A percentile compares a stretch with the other conserved stretches of the same genome.
phyloP scores from a whole-genome alignment of 257 asterid genomes.

The Nicotiana benthamiana region DNA sequence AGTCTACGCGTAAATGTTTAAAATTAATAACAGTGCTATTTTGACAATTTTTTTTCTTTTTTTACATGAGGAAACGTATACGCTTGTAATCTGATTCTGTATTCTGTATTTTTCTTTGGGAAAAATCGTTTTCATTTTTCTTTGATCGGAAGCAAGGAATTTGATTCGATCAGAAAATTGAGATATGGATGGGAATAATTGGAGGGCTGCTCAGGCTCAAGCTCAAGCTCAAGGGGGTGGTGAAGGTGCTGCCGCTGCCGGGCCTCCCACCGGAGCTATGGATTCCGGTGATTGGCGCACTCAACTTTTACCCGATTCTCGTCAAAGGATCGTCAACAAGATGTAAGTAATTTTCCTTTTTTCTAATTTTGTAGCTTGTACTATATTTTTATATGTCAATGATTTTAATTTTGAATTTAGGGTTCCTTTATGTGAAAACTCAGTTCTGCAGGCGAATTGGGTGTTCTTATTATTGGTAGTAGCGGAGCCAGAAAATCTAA shows the following conservation, averaged over 20 bases:
- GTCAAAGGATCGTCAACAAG: slow-evolving; percentile 68
- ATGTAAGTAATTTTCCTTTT: slow-evolving; percentile 23
- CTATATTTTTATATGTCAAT: background rate
- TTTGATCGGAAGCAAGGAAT: background rate
- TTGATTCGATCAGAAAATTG: background rate
- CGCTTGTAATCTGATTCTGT: background rate
- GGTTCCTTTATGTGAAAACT: background rate
- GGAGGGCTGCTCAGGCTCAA: slow-evolving; percentile 55
- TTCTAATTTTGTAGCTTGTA: background rate
- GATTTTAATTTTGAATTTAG: background rate
- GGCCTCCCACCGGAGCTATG: slow-evolving; percentile 18
- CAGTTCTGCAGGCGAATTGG: background rate
- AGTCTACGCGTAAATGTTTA: background rate
- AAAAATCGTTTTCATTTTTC: too few relatives aligned
- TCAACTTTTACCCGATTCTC: slow-evolving; percentile 54
- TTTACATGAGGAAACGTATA: background rate
- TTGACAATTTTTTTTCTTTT: too few relatives aligned
- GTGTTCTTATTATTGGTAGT: background rate
- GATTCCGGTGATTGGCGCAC: slow-evolving; percentile 70
- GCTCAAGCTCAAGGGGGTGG: slow-evolving; percentile 45
- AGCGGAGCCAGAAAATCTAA: too few relatives aligned
- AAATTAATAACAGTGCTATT: background rate
- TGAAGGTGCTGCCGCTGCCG: slow-evolving; percentile 30
- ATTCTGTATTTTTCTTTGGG: background rate
- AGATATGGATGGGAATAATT: slow-evolving; percentile 49